Conservation (phyloP, 805 yeast genomes). For the Saturnispora diversa region DNA sequence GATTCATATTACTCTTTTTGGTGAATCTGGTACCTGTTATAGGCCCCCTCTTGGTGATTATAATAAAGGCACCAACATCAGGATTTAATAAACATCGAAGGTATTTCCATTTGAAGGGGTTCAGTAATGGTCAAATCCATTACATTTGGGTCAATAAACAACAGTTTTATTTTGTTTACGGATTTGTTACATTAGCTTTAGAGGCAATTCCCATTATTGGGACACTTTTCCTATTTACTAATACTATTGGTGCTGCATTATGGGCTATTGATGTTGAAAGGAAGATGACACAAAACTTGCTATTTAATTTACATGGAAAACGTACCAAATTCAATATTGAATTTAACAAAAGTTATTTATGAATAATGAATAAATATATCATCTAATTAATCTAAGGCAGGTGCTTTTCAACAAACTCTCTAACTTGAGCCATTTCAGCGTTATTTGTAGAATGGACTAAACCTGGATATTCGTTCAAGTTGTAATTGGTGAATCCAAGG, state of each 20-base stretch:
- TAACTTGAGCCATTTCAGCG: slow-evolving; percentile 54
- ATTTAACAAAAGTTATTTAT: background rate
- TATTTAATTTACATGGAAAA: background rate
- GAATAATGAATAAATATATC: background rate
- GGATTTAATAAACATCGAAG: slow-evolving; percentile 47
- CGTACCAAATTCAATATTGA: background rate
- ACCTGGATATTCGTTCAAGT: slow-evolving; percentile 51
- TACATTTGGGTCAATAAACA: slow-evolving; percentile 30
- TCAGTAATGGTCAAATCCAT: slow-evolving; percentile 34
- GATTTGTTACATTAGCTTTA: slow-evolving; percentile 41
- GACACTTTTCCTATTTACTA: slow-evolving; percentile 48
- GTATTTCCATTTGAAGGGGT: slow-evolving; percentile 51
- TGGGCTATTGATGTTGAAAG: slow-evolving; percentile 45
- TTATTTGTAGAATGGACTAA: slow-evolving; percentile 62
- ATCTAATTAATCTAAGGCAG: background rate
- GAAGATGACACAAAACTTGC: background rate
- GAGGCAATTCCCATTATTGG: slow-evolving; percentile 50
- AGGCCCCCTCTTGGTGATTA: slow-evolving; percentile 48
- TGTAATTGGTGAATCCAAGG: slow-evolving; percentile 38
- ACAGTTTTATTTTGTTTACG: slow-evolving; percentile 38
- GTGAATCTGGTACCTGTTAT: slow-evolving; percentile 46
- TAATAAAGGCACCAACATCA: slow-evolving; percentile 45
- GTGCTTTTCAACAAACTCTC: slow-evolving; percentile 32
- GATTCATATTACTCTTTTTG: slow-evolving; percentile 30
- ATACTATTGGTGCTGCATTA: slow-evolving; percentile 54